These are phyloP conservation scores for Globisporangium mamillatum DNA, from an alignment of 352 stramenopile species.

Conservation along the genomic window DNA sequence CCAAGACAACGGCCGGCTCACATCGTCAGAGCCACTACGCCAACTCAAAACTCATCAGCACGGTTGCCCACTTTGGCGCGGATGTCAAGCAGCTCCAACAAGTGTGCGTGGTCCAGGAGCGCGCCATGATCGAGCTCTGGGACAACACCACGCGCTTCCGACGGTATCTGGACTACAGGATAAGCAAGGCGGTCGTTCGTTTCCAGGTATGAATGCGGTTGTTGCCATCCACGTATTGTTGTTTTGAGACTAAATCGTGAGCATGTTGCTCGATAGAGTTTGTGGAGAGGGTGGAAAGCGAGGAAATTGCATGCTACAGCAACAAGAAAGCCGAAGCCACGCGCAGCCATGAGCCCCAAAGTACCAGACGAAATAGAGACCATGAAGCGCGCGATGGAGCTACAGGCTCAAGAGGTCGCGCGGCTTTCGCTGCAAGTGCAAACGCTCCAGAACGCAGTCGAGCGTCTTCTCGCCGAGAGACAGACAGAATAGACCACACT, in stretches of 20 bases:
- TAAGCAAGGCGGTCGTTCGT: slow-evolving; percentile 15
- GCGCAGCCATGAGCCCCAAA: neutral
- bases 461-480: slow-evolving; percentile 19
- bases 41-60: slow-evolving; percentile 5
- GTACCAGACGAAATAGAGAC: slow-evolving; percentile 5
- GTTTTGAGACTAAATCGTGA: neutral
- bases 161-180: slow-evolving; percentile 15
- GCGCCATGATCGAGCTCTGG: slow-evolving; percentile 30
- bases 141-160: slow-evolving; percentile 14
- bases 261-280: slow-evolving; percentile 5
- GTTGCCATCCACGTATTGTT: no score
- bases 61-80: slow-evolving; percentile 12
- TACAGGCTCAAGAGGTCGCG: slow-evolving; percentile 29
- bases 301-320: neutral
- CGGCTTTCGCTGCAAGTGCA: slow-evolving; percentile 25
- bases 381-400: slow-evolving; percentile 22
- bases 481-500: neutral
- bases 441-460: slow-evolving; percentile 24
- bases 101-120: slow-evolving; percentile 43
- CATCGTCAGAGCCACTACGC: slow-evolving; percentile 1
- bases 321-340: neutral
- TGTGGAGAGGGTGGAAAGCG: slow-evolving; percentile 16
- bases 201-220: slow-evolving; percentile 21
- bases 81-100: slow-evolving; percentile 49
- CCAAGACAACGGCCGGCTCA: neutral